A percentile compares a stretch with the other conserved stretches of the same genome.
phyloP scores from a whole-genome alignment of 2,329 filamentous ascomycete species.

The Epichloe bromicola region DNA sequence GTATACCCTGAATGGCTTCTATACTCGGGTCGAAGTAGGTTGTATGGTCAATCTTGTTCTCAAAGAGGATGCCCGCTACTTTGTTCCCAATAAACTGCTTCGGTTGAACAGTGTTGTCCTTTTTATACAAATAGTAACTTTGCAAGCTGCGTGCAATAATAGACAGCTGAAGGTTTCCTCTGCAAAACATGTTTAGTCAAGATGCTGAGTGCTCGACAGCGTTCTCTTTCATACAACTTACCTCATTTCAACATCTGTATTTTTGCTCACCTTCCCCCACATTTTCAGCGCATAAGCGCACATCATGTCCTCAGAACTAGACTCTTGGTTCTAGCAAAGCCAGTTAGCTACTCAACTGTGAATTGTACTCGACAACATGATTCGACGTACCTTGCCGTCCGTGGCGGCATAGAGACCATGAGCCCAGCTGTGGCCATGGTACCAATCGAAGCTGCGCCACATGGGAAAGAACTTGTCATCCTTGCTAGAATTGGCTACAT shows the following conservation, averaged over 20 bases:
- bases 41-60: conserved; percentile 89
- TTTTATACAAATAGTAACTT: conserved; percentile 70
- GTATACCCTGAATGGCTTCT: conserved; percentile 65
- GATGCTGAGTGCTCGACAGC: neutral
- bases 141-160: conserved; percentile 61
- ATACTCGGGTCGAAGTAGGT: conserved; percentile 72
- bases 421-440: conserved; percentile 87
- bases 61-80: conserved; percentile 60
- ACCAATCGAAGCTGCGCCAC: conserved; percentile 84
- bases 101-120: conserved; percentile 58
- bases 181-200: conserved; percentile 9
- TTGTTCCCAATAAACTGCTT: conserved; percentile 70
- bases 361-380: too few species aligned
- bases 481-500: conserved; percentile 62
- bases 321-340: conserved; percentile 53
- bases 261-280: conserved; percentile 73
- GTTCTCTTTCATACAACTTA: conserved; percentile 13
- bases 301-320: conserved; percentile 82
- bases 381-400: conserved; percentile 50
- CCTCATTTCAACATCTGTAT: conserved; percentile 67
- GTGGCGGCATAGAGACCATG: conserved; percentile 58
- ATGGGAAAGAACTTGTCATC: conserved; percentile 68
- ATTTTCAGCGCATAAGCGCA: conserved; percentile 80
- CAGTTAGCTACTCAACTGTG: neutral
- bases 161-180: conserved; percentile 72